Conservation (phyloP, 2,329 filamentous ascomycete genomes). For the Calonectria multiphialidica region DNA sequence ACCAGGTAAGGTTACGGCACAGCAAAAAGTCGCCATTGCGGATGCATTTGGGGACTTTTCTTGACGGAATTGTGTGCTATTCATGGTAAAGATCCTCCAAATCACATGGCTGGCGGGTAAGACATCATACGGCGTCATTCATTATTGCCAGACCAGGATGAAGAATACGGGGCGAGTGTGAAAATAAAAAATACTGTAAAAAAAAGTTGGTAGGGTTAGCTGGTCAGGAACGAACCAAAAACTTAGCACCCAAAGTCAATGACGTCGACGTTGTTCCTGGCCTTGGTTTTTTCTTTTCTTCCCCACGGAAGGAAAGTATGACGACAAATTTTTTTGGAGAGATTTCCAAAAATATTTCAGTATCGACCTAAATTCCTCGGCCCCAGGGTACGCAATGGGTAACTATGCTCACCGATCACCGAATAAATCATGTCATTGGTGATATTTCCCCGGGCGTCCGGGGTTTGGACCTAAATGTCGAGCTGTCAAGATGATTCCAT, state of each 20-base stretch:
- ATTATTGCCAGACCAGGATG: not conserved
- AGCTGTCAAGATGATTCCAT: constrained; percentile 3
- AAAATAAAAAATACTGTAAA: not conserved
- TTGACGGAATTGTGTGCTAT: constrained; percentile 27
- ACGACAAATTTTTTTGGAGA: not conserved
- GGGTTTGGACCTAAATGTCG: constrained; percentile 21
- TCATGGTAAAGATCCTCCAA: constrained; percentile 2
- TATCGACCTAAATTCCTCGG: not conserved
- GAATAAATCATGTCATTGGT: constrained; percentile 34
- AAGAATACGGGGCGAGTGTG: not conserved
- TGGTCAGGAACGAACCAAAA: constrained; percentile 3
- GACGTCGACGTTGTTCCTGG: constrained; percentile 34
- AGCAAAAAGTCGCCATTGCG: constrained; percentile 29
- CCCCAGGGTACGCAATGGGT: not conserved
- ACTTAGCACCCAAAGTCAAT: constrained; percentile 26
- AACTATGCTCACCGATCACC: not conserved
- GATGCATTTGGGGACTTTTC: constrained; percentile 32
- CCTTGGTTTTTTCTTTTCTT: constrained; percentile 21
- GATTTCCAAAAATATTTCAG: not conserved
- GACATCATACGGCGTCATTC: not conserved
- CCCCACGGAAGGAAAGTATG: not conserved
- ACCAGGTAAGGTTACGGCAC: constrained; percentile 34
- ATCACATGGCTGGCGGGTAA: not conserved
- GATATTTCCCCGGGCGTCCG: constrained; percentile 35
- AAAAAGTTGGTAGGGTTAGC: not conserved